Evolutionary conservation across 2,329 filamentous ascomycete species (phyloP), one percentile per base, ranked within the genome.

Genomic region (Microthyrium microscopicum): DNA sequence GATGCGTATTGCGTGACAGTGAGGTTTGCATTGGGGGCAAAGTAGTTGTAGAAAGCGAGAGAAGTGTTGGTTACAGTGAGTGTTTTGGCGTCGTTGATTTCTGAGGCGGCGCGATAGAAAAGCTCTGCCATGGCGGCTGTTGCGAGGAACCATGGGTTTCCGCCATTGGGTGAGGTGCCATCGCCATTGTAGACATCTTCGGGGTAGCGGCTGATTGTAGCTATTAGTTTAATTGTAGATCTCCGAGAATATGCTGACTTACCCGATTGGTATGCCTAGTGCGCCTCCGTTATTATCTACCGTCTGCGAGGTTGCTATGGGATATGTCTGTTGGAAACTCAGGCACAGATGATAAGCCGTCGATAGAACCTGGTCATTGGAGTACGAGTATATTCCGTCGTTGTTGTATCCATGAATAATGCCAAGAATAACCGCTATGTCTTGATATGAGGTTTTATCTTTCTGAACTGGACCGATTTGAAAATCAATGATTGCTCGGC

Each of bases 131-230:
- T 41, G n/a, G 49, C 42, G 5, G 47, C 44, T 16, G 51, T 53
- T 27, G 46, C 43, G 17, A 53, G 41, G 28, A 51, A 53, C 50
- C 50, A 53, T 2, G 50, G 50, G 35, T 53, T 52, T 3, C 50
- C 50, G 26, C 48, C 47, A 19, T 49, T 41, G 2, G 21, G 13
- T 16, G 40, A 35, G 4, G 48, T 52, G 4, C 44, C 49, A 7
- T 41, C 44, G 6, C 50, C 50, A 22, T 47, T 50, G 38, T 53
- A 53, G 11, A 51, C 42, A 30, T 53, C 50, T 35, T 52, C 49
- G n/a, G 49, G 48, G 29, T 52, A 53, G 4, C 50, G 46, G 3
- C 49, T 43, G 20, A 4, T n/a, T n/a, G n/a, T 7, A 7, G 5
- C 13, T 13, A 25, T 43, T 11, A 44, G 41, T 24, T 9, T n/a